Percentiles rank a stretch among this genome's conserved stretches.
phyloP scores from a whole-genome alignment of 2,329 filamentous ascomycete species.

The Neopestalotiopsis rosae region DNA sequence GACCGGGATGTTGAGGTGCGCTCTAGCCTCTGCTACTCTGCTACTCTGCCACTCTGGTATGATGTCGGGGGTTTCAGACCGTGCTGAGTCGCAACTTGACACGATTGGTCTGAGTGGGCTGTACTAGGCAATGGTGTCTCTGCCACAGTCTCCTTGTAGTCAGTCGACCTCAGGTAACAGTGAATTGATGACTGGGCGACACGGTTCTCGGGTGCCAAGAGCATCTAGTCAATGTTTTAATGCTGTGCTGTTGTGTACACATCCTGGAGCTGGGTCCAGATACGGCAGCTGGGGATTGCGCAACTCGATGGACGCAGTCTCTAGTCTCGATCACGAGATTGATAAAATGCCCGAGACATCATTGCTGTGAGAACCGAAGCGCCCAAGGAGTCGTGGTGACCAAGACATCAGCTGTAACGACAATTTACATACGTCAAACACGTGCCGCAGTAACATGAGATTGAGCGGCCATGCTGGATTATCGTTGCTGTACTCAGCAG shows the following conservation, averaged over 20 bases:
- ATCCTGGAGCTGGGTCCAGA: constrained; percentile 1
- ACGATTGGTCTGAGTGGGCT: neutral
- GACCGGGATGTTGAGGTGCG: constrained; percentile 6
- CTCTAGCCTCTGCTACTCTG: neutral
- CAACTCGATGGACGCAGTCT: neutral
- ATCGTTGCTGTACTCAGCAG: constrained; percentile 1
- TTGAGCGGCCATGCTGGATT: neutral
- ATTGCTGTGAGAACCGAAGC: neutral
- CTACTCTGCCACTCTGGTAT: neutral
- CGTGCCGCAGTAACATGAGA: neutral
- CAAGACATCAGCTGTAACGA: neutral
- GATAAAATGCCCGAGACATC: neutral
- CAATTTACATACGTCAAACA: neutral
- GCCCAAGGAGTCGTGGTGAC: neutral
- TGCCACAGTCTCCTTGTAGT: neutral
- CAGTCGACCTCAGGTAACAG: neutral
- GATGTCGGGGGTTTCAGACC: constrained; percentile 1
- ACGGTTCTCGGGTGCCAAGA: neutral
- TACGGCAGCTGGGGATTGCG: constrained; percentile 5
- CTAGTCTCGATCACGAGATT: neutral
- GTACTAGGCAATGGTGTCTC: neutral
- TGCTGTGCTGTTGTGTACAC: neutral
- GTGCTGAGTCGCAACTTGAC: neutral
- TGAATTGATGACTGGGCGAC: neutral
- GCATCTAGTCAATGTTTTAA: neutral